Percentiles rank a stretch among this genome's conserved stretches.
Evolutionary conservation across 1,284 basidiomycete genomes (phyloP).

Genomic region (Pisolithus thermaeus): DNA sequence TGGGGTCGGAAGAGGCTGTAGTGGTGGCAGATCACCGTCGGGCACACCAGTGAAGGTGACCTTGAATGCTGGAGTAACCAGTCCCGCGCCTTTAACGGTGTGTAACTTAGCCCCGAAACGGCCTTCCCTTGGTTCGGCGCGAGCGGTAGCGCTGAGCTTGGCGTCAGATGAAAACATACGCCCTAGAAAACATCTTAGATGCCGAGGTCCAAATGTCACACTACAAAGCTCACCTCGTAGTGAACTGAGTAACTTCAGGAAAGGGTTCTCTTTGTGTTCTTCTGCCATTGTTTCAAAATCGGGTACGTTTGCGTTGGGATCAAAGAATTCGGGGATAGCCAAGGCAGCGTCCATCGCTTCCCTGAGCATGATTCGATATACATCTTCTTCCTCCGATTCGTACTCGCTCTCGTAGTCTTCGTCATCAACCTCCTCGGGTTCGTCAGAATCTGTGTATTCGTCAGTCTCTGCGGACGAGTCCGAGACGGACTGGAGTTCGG

Average conservation of each 20-base stretch:
- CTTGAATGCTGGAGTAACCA: conserved; percentile 7
- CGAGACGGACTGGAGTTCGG: conserved; percentile 55
- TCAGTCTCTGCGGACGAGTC: conserved; percentile 44
- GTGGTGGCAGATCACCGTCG: conserved; percentile 5
- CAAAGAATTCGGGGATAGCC: conserved; percentile 51
- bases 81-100: conserved; percentile 9
- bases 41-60: conserved; percentile 7
- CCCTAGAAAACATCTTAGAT: conserved; percentile 35
- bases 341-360: conserved; percentile 67
- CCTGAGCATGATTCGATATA: conserved; percentile 50
- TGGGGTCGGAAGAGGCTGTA: conserved; percentile 3
- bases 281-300: conserved; percentile 41
- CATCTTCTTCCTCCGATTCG: conserved; percentile 64
- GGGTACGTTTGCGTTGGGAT: conserved; percentile 34
- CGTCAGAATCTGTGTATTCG: conserved; percentile 29
- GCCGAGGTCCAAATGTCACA: conserved; percentile 1
- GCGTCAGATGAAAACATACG: conserved; percentile 64
- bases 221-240: conserved; percentile 47
- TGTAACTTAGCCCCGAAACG: conserved; percentile 11
- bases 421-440: conserved; percentile 32
- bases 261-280: conserved; percentile 62
- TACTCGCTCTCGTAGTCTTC: conserved; percentile 46
- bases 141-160: conserved; percentile 42
- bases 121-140: conserved; percentile 26
- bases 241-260: conserved; percentile 64